A percentile compares a stretch with the other conserved stretches of the same genome.
phyloP scores from a whole-genome alignment of 805 yeast genomes.

The Candida hispaniensis region DNA sequence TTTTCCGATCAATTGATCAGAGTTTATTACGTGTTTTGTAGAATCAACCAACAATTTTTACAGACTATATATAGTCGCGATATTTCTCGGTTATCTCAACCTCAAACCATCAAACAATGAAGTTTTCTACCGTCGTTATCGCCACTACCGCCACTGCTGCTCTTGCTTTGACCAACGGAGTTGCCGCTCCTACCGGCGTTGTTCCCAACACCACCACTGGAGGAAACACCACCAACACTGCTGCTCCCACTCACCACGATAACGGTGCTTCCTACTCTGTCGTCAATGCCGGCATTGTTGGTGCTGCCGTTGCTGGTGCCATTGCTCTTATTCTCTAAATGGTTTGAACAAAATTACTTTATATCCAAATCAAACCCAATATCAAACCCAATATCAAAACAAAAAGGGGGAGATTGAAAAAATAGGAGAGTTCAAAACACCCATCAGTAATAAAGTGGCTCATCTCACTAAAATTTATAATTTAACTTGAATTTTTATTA shows the following conservation, averaged over 20 bases:
- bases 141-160: conserved; percentile 25
- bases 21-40: no score
- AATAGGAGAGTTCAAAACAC: no score
- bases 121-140: conserved; percentile 25
- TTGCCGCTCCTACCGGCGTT: conserved; percentile 14
- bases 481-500: no score
- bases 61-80: no score
- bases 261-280: conserved; percentile 27
- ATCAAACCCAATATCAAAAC: no score
- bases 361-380: neutral
- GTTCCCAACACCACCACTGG: conserved; percentile 20
- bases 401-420: no score
- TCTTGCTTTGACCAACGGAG: conserved; percentile 19
- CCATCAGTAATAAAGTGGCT: no score
- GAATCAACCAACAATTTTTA: no score
- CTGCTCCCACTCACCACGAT: conserved; percentile 22
- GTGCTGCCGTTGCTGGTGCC: conserved; percentile 34
- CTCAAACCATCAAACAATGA: conserved; percentile 24
- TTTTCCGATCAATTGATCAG: no score
- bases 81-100: no score
- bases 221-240: conserved; percentile 20
- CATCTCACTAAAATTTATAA: no score
- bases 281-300: conserved; percentile 31
- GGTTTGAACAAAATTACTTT: conserved; percentile 3
- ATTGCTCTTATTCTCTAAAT: conserved; percentile 31